phyloP scores from a whole-genome alignment of 768 basidiomycete genomes.

The Lentinula raphanica region DNA sequence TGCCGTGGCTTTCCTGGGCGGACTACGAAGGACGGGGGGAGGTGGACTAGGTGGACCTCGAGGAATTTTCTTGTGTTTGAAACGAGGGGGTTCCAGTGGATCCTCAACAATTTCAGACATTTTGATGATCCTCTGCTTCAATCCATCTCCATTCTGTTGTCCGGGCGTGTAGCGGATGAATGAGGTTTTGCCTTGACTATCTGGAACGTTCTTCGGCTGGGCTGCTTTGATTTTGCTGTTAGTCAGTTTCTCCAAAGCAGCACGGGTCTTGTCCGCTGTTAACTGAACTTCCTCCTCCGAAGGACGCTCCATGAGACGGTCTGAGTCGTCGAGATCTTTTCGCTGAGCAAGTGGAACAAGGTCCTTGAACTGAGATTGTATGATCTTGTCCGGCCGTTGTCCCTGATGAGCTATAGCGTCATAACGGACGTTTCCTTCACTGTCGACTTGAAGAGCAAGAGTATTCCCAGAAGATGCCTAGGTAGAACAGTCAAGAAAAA shows the following conservation, averaged over 20 bases:
- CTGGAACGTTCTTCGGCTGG: constrained; percentile 93
- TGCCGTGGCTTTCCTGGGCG: constrained; percentile 91
- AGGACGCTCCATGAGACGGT: constrained; percentile 81
- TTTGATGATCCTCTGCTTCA: constrained; percentile 97
- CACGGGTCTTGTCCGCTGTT: constrained; percentile 88
- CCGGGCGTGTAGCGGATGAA: constrained; percentile 98
- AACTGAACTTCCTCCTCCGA: constrained; percentile 87
- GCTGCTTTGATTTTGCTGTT: constrained; percentile 98
- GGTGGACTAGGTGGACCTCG: constrained; percentile 95
- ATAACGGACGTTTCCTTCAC: constrained; percentile 93
- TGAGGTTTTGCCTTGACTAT: constrained; percentile 72
- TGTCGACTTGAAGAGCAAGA: constrained; percentile 92
- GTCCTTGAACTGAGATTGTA: constrained; percentile 97
- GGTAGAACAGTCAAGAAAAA: neutral
- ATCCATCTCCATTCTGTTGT: constrained; percentile 67
- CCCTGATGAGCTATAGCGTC: constrained; percentile 97
- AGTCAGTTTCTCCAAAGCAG: constrained; percentile 89
- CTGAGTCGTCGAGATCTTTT: constrained; percentile 76
- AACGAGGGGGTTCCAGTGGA: constrained; percentile 92
- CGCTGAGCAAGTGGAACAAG: constrained; percentile 89
- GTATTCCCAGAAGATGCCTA: constrained; percentile 92
- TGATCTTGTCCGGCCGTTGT: constrained; percentile 75
- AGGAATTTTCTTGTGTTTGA: constrained; percentile 99
- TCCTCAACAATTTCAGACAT: constrained; percentile 99
- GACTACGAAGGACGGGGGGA: constrained; percentile 90